These are phyloP conservation scores for Ogataea saltuana DNA, from an alignment of 805 yeast species.

Conservation along the genomic window DNA sequence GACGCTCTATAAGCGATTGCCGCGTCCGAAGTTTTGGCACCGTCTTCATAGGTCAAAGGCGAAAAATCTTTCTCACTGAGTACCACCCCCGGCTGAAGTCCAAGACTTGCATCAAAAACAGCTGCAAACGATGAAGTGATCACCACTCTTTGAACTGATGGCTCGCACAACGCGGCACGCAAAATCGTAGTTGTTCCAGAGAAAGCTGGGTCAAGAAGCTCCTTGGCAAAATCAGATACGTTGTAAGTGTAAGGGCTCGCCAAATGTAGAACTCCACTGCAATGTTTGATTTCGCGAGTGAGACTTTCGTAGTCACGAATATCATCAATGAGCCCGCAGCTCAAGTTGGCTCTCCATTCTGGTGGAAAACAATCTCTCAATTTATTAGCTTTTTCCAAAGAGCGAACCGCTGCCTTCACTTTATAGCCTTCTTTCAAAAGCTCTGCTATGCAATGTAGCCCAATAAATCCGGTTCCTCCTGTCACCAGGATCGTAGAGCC, in stretches of 20 bases:
- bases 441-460: slow-evolving; percentile 39
- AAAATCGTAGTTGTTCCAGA: slow-evolving; percentile 56
- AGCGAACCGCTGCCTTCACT: slow-evolving; percentile 49
- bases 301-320: slow-evolving; percentile 44
- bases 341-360: slow-evolving; percentile 36
- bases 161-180: slow-evolving; percentile 44
- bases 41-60: slow-evolving; percentile 50
- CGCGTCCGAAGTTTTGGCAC: slow-evolving; percentile 39
- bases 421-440: slow-evolving; percentile 41
- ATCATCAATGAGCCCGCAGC: slow-evolving; percentile 47
- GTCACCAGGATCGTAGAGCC: slow-evolving; percentile 38
- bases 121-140: slow-evolving; percentile 56
- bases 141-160: slow-evolving; percentile 48
- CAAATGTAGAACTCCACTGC: slow-evolving; percentile 56
- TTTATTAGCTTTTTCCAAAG: slow-evolving; percentile 29
- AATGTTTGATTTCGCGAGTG: slow-evolving; percentile 47
- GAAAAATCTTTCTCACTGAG: slow-evolving; percentile 54
- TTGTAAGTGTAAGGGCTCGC: slow-evolving; percentile 60
- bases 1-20: slow-evolving; percentile 54
- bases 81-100: slow-evolving; percentile 36
- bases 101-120: slow-evolving; percentile 39
- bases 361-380: slow-evolving; percentile 11
- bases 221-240: slow-evolving; percentile 45
- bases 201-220: slow-evolving; percentile 56
- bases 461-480: slow-evolving; percentile 53